Conservation (phyloP, 208 protist genomes). For the Trypanosoma conorhini region DNA sequence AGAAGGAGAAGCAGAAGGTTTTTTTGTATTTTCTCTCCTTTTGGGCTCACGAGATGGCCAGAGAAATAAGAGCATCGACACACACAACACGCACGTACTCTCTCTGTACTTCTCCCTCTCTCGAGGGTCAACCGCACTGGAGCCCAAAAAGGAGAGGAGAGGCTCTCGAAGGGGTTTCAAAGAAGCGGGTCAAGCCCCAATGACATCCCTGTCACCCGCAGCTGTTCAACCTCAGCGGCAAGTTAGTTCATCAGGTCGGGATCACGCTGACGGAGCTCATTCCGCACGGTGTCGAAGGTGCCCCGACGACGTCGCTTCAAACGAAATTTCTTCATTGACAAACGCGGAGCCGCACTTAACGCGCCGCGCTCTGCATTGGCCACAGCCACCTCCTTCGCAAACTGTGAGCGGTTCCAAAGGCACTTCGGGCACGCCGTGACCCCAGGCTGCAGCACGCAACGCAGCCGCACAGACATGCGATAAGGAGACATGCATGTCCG, state of each 20-base stretch:
- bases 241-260: conserved; percentile 42
- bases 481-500: conserved; percentile 65
- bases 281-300: conserved; percentile 28
- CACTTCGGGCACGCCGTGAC: conserved; percentile 76
- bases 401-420: conserved; percentile 32
- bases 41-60: neutral
- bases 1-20: conserved; percentile 4
- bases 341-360: conserved; percentile 17
- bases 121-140: neutral
- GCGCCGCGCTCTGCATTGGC: conserved; percentile 25
- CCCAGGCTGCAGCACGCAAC: conserved; percentile 50
- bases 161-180: neutral
- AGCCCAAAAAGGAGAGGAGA: conserved; percentile 5
- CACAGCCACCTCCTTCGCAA: conserved; percentile 29
- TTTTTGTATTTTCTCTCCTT: neutral
- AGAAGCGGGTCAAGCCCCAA: neutral
- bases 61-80: neutral
- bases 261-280: conserved; percentile 48
- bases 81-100: neutral
- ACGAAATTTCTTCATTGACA: conserved; percentile 17
- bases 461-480: conserved; percentile 61
- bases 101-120: too few relatives aligned
- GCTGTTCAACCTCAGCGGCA: neutral
- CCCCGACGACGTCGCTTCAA: conserved; percentile 29
- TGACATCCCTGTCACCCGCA: conserved; percentile 1